Conservation (phyloP, 2,329 filamentous ascomycete genomes). For the Mycogone perniciosa region DNA sequence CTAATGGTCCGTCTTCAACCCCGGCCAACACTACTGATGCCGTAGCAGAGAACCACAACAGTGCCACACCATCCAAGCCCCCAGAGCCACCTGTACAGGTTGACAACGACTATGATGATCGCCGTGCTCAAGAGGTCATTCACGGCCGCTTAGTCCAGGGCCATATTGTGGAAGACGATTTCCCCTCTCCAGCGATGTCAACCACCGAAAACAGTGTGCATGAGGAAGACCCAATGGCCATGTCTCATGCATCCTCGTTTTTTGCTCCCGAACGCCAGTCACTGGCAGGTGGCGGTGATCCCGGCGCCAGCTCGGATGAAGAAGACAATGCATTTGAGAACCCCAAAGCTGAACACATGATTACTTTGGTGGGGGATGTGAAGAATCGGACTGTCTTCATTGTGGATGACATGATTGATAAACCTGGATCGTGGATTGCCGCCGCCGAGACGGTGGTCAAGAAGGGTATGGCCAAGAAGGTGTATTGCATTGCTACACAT, state of each 20-base stretch:
- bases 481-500: constrained; percentile 97
- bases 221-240: constrained; percentile 75
- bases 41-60: constrained; percentile 9
- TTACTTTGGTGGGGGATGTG: constrained; percentile 95
- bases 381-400: constrained; percentile 84
- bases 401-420: constrained; percentile 99
- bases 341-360: constrained; percentile 81
- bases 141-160: constrained; percentile 87
- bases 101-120: constrained; percentile 61
- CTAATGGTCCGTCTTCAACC: constrained; percentile 16
- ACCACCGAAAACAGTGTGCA: constrained; percentile 58
- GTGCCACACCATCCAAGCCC: constrained; percentile 12
- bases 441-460: constrained; percentile 96
- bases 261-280: constrained; percentile 63
- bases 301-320: constrained; percentile 76
- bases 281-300: constrained; percentile 79
- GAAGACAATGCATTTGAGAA: constrained; percentile 86
- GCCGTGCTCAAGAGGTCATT: constrained; percentile 81
- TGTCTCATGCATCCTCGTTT: constrained; percentile 73
- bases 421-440: constrained; percentile 92
- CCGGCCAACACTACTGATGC: constrained; percentile 2
- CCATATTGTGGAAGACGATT: constrained; percentile 92
- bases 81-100: constrained; percentile 25
- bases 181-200: constrained; percentile 69
- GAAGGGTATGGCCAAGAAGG: constrained; percentile 81